phyloP scores from a whole-genome alignment of 352 stramenopile genomes.

The Pythium phragmitis region DNA sequence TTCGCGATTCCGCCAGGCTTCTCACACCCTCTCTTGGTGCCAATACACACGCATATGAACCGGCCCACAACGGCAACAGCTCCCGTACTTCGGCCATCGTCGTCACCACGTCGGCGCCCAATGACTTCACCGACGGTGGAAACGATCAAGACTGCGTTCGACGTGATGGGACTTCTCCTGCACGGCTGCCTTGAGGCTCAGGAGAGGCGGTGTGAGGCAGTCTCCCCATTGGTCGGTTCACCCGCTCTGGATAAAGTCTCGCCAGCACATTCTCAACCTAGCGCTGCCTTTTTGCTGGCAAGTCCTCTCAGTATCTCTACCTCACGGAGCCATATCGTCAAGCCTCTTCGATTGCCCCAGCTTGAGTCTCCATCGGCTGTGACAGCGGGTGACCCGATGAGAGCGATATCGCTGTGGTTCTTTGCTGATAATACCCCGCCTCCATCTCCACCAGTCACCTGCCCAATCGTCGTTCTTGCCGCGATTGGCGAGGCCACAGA shows the following conservation, averaged over 20 bases:
- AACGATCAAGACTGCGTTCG: background rate
- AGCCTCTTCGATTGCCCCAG: conserved; percentile 1
- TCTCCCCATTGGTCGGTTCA: background rate
- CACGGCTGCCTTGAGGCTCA: background rate
- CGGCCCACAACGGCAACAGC: background rate
- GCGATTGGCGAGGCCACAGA: conserved; percentile 5
- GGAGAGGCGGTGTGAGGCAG: background rate
- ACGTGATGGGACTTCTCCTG: background rate
- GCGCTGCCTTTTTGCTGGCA: conserved; percentile 13
- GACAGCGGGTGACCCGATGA: background rate
- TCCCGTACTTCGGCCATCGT: background rate
- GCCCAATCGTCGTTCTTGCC: background rate
- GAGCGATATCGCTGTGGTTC: conserved; percentile 4
- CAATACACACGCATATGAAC: background rate
- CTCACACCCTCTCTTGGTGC: background rate
- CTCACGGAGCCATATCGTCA: conserved; percentile 11
- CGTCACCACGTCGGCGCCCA: background rate
- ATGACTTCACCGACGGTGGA: background rate
- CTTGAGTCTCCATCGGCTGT: background rate
- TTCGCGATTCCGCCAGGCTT: background rate
- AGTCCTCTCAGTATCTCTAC: conserved; percentile 13
- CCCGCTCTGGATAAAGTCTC: background rate
- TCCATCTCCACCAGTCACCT: background rate
- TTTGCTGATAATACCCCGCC: background rate
- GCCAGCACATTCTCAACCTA: background rate